A percentile compares a stretch with the other conserved stretches of the same genome.
phyloP scores from a whole-genome alignment of 2,329 filamentous ascomycete species.

The Fusarium proliferatum region DNA sequence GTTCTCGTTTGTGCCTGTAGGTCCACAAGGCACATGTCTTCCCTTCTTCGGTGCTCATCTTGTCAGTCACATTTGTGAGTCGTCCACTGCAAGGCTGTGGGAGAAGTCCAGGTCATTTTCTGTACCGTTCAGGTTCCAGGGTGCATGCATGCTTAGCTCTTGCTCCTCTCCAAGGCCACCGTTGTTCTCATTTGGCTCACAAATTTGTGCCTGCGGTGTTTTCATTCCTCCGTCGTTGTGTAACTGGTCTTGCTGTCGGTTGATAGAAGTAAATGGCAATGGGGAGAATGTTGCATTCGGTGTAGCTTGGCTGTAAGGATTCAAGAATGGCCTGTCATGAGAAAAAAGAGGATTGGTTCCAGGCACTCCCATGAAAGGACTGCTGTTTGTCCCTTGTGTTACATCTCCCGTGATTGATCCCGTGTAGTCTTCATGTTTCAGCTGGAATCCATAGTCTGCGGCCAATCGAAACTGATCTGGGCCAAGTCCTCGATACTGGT shows the following conservation, averaged over 20 bases:
- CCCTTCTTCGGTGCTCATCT: not conserved
- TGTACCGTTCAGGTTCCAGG: constrained; percentile 43
- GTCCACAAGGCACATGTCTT: not conserved
- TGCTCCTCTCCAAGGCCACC: constrained; percentile 38
- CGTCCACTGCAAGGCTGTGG: constrained; percentile 40
- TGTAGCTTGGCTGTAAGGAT: constrained; percentile 41
- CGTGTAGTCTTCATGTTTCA: constrained; percentile 46
- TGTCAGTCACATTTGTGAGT: constrained; percentile 40
- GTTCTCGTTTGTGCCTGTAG: not conserved
- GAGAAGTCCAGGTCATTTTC: constrained; percentile 39
- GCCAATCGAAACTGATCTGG: constrained; percentile 46
- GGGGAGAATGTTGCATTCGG: constrained; percentile 39
- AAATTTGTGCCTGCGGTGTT: constrained; percentile 41
- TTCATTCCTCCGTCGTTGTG: constrained; percentile 38
- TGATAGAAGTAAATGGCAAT: constrained; percentile 48
- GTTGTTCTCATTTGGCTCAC: constrained; percentile 39
- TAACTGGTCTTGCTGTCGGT: constrained; percentile 36
- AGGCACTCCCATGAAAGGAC: constrained; percentile 45
- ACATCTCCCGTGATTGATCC: constrained; percentile 34
- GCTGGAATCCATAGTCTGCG: constrained; percentile 37
- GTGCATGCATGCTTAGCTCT: constrained; percentile 35
- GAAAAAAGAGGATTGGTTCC: constrained; percentile 50
- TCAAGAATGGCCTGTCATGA: constrained; percentile 48
- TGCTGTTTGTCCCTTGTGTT: constrained; percentile 31
- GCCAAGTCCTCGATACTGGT: constrained; percentile 38